Base-by-base conservation (phyloP, 257 asterid genomes). In the Solanum chilense region DNA sequence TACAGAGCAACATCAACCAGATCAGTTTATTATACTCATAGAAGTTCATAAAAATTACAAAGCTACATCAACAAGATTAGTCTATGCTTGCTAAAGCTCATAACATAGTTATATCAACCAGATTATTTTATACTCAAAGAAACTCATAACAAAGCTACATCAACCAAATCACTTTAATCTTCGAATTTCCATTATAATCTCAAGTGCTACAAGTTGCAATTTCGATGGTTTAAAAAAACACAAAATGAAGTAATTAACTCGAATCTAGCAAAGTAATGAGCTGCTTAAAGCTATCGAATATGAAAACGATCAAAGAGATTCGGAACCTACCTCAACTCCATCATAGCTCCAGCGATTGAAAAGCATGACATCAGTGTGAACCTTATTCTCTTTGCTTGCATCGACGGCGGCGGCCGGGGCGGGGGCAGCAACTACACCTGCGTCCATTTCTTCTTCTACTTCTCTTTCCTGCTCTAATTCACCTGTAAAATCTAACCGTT, bases 271-370 rank as follows among this genome's bases (percentile, higher is more conserved):
- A 25, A 25, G 8, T 5, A 25, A 5, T 25, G 20, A 64, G 31
- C 71, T 25, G 20, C 9, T 27, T 3, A 31, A 39, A 33, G 45
- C 9, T 18, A 4, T 5, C 39, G 25, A 18, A 25, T 64, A 64
- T 12, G 33, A 64, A 64, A 25, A 74, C 60, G 5, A 35, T 33
- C 8, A 12, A 20, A 56, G 25, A 15, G 47, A 5, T 8, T 44
- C 3, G 9, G 6, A 15, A 66, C 8, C 41, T 31, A 71, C 94
- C 94, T 90, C 91, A 39, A 92, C 94, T 68, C 89, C 96, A 37
- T 91, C 96, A 60, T 92, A 92, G 27, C 91, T 87, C 96, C 94
- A 93, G n/a, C 94, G 94, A 84, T 93, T 91, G 89, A 92, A 93
- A 77, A 93, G 92, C 93, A 93, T 86, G 31, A 93, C 88, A 73